Conservation (phyloP, 2,329 filamentous ascomycete species). For the Colletotrichum coccodes region DNA sequence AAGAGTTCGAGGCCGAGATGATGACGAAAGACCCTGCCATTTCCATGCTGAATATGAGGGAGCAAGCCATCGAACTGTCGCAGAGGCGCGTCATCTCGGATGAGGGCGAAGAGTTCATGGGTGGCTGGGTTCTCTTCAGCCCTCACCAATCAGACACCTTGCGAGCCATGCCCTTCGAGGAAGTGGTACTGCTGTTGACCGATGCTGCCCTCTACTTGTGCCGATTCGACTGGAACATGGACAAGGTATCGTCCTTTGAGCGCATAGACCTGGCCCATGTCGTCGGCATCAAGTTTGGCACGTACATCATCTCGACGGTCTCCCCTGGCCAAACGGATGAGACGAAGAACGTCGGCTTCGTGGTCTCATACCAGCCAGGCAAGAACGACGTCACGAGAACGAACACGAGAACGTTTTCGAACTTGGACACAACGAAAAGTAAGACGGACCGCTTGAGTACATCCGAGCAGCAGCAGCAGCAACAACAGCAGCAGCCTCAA, state of each 20-base stretch:
- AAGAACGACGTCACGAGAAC: constrained; percentile 78
- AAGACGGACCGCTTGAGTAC: constrained; percentile 7
- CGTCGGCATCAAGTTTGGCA: constrained; percentile 78
- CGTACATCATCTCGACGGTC: constrained; percentile 91
- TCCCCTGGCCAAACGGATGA: constrained; percentile 82
- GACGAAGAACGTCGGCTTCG: constrained; percentile 83
- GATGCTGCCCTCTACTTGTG: constrained; percentile 88
- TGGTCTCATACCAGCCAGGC: constrained; percentile 80
- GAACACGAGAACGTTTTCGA: constrained; percentile 86
- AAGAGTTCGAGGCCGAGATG: constrained; percentile 94
- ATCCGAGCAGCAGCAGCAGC: constrained; percentile 7
- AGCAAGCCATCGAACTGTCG: constrained; percentile 90
- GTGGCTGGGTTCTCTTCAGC: constrained; percentile 88
- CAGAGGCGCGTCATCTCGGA: constrained; percentile 88
- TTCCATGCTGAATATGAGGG: constrained; percentile 83
- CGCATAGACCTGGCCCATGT: constrained; percentile 82
- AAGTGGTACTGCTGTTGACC: constrained; percentile 88
- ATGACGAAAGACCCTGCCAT: constrained; percentile 93
- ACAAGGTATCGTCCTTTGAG: constrained; percentile 94
- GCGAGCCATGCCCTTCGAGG: constrained; percentile 78
- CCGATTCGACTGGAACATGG: constrained; percentile 92
- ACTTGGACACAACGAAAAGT: constrained; percentile 42
- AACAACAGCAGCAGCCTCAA: constrained; percentile 27
- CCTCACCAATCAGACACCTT: constrained; percentile 78
- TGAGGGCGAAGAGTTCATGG: constrained; percentile 84